phyloP scores from a whole-genome alignment of 306 rosid species.

The Begonia peltatifolia region DNA sequence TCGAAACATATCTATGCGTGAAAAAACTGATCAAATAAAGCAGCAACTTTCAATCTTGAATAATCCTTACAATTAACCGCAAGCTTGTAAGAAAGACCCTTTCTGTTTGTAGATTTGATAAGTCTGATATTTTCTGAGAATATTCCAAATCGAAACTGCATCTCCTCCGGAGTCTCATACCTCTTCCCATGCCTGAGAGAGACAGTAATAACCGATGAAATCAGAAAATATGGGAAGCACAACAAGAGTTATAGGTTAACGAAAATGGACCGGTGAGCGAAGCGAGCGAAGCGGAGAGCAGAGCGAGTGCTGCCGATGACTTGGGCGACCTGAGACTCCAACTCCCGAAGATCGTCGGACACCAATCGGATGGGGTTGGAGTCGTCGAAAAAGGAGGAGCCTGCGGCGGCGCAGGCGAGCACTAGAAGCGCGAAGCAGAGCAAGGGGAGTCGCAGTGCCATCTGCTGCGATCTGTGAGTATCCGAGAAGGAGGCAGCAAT shows the following conservation, averaged over 20 bases:
- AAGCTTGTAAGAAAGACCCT: slow-evolving; percentile 45
- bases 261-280: slow-evolving; percentile 32
- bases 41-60: background rate
- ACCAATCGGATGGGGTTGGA: slow-evolving; percentile 57
- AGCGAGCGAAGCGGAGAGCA: slow-evolving; percentile 65
- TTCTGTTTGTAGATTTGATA: slow-evolving; percentile 55
- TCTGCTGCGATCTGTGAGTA: slow-evolving; percentile 3
- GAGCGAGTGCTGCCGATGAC: slow-evolving; percentile 44
- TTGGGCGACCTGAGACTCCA: slow-evolving; percentile 33
- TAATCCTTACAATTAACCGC: slow-evolving; percentile 54
- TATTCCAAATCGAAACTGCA: slow-evolving; percentile 45
- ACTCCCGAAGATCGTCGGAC: slow-evolving; percentile 33
- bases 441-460: slow-evolving; percentile 32
- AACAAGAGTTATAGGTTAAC: too few relatives aligned
- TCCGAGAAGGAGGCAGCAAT: too few relatives aligned
- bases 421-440: slow-evolving; percentile 18
- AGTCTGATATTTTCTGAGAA: slow-evolving; percentile 48
- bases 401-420: slow-evolving; percentile 29
- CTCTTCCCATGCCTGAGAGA: slow-evolving; percentile 39
- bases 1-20: background rate
- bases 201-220: background rate
- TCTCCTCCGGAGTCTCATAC: slow-evolving; percentile 54
- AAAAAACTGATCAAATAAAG: background rate
- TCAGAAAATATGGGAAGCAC: background rate
- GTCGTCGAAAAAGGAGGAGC: slow-evolving; percentile 46